Base-by-base conservation (phyloP, 495 filamentous ascomycete species). In the Podospora sp. region DNA sequence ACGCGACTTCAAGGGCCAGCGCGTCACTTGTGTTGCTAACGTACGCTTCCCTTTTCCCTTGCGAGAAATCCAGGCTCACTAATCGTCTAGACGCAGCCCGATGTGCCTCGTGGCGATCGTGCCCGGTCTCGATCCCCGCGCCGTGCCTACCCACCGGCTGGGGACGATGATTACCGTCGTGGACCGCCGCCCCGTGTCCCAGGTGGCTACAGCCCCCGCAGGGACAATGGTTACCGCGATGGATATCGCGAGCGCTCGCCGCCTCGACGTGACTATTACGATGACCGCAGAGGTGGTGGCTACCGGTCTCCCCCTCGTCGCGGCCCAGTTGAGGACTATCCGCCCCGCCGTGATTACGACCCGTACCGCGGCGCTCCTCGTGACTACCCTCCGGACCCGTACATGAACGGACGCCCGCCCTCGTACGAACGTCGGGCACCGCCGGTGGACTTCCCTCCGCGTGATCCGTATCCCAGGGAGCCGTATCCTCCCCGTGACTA, bases 171-270 rank as follows among this genome's bases (percentile, higher is more conserved):
- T 72, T 86, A 93, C 71, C 87, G 91, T 65, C 90, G 93, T 75
- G 88, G 87, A 27, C 89, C 90, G 21, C 90, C 91, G 9, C 40
- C 40, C 40, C 40, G 40, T 14, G 40, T 18, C 56, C 90, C 50
- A 3, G 40, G 92, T 68, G 90, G 87, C 70, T 53, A 25, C 7
- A 96, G 94, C 75, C 93, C 90, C 36, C 82, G 87, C 64, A 87
- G 90, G 66, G 76, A 73, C 24, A 26, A 25, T n/a, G 79, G 68
- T 0, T 82, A 83, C 59, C 76, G 80, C 8, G 90, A 90, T 64
- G 92, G 90, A 67, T 97, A 96, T 78, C 93, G 94, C 76, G 92
- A 95, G 73, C 86, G 93, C 63, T 91, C 91, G 63, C 90, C 91
- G n/a, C 82, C 65, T 40, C 81, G 90, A 50, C 90, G 92, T 60